A percentile compares a stretch with the other conserved stretches of the same genome.
Conservation (phyloP, 441 rosid genomes). For the Theobroma grandiflorum region DNA sequence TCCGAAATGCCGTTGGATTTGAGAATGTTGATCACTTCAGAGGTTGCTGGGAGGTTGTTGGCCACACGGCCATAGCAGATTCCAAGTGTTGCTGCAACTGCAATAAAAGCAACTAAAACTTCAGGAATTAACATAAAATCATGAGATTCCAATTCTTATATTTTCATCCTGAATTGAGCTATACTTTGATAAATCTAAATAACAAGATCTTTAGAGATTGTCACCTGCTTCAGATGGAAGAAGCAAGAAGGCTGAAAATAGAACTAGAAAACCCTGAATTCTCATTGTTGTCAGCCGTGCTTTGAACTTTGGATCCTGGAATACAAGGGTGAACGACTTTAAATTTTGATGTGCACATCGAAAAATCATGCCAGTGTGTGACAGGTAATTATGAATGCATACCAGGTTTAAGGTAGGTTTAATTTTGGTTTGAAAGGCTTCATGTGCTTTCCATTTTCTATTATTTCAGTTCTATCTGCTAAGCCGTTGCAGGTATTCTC, state of each 20-base stretch:
- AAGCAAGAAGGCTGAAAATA: not conserved
- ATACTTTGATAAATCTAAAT: not conserved
- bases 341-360: not conserved
- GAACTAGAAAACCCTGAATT: not conserved
- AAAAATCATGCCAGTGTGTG: not conserved
- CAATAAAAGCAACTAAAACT: not conserved
- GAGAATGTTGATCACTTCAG: constrained; percentile 32
- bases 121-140: not conserved
- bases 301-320: not conserved
- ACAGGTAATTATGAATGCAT: constrained; percentile 5
- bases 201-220: not conserved
- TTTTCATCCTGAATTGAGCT: not conserved
- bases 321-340: not conserved
- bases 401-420: constrained; percentile 17
- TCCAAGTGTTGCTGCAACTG: constrained; percentile 44
- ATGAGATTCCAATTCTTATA: not conserved
- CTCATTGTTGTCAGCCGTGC: not conserved
- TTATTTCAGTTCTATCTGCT: not conserved
- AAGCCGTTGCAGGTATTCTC: not conserved
- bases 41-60: constrained; percentile 44
- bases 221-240: constrained; percentile 4
- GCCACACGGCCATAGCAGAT: constrained; percentile 48
- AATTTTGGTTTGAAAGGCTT: constrained; percentile 31
- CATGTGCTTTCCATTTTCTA: constrained; percentile 6
- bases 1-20: constrained; percentile 40